Percentiles rank a stretch among this genome's conserved stretches.
phyloP scores from a whole-genome alignment of 306 rosid genomes.

The Cicer pinnatifidum region DNA sequence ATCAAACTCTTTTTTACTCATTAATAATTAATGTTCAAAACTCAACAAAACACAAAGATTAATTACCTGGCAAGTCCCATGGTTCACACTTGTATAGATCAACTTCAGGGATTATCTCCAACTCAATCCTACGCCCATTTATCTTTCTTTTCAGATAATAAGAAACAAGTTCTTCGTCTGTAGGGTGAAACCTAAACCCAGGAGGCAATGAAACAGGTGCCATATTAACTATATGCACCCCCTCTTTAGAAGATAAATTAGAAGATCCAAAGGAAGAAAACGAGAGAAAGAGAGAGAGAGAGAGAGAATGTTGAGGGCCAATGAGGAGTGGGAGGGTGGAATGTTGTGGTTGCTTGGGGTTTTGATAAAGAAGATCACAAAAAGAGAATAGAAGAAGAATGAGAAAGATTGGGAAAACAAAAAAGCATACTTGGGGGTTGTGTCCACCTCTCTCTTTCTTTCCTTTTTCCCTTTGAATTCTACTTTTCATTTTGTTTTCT shows the following conservation, averaged over 20 bases:
- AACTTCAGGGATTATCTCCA: slow-evolving; percentile 95
- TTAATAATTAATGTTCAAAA: no score
- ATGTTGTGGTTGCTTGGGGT: slow-evolving; percentile 76
- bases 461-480: slow-evolving; percentile 39
- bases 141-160: slow-evolving; percentile 93
- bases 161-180: slow-evolving; percentile 91
- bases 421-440: slow-evolving; percentile 39
- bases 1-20: no score
- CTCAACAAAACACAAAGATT: no score
- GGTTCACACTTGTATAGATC: slow-evolving; percentile 99
- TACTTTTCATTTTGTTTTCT: slow-evolving; percentile 54
- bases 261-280: slow-evolving; percentile 37
- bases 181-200: slow-evolving; percentile 96
- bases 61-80: slow-evolving; percentile 95
- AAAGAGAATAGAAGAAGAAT: slow-evolving; percentile 48
- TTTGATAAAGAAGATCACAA: slow-evolving; percentile 78
- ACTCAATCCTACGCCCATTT: slow-evolving; percentile 82
- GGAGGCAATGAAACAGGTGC: slow-evolving; percentile 98
- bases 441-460: slow-evolving; percentile 41
- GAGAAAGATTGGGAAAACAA: slow-evolving; percentile 39
- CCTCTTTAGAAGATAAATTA: slow-evolving; percentile 31
- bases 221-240: slow-evolving; percentile 50
- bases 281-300: slow-evolving; percentile 25
- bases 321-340: slow-evolving; percentile 46
- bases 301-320: slow-evolving; percentile 35